Base-by-base conservation (phyloP, 2,329 filamentous ascomycete species). In the Balansia obtecta region DNA sequence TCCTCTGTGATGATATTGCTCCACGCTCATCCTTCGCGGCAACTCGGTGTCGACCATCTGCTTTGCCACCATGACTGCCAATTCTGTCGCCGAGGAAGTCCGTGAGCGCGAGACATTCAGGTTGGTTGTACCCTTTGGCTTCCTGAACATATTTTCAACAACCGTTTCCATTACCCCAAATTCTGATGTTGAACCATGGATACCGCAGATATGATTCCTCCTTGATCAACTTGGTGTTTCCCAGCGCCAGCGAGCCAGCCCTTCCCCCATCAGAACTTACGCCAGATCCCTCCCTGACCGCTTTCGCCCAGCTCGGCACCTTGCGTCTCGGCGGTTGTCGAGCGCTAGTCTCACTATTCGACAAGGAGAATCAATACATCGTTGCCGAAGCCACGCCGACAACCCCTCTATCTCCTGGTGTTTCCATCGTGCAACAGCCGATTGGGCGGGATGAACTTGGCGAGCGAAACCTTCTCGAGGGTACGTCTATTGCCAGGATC, bases 311-410 rank as follows among this genome's bases (percentile, higher is more conserved):
- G 56, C 65, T 78, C 4, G 74, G 66, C 1, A 64, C 68, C 5
- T 60, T 70, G 48, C 67, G 70, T 13, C 61, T 76, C 4, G 63
- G 67, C 16, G 65, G 64, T 4, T 59, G 64, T 18, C 67, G 73
- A 32, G 63, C 67, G 15, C 56, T 77, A 20, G 66, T 79, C 45
- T 78, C 75, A 1, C 61, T 79, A 20, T 77, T 79, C 53, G 75
- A 76, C 54, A 61, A 60, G 4, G 63, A 65, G 4, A 57, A 67
- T 44, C 74, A 79, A 52, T 69, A 76, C 53, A 61, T 79, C 18
- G 61, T 79, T 15, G 73, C 74, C 49, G 75, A 79, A 53, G 72
- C 74, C 6, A 74, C 73, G 1, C 64, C 65, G 1, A 63, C 62
- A 1, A 61, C 69, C 2, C 68, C 66, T 0, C 57, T 77, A 5